Conservation (phyloP, 2,329 filamentous ascomycete species). For the Sordariomycetes sp. region DNA sequence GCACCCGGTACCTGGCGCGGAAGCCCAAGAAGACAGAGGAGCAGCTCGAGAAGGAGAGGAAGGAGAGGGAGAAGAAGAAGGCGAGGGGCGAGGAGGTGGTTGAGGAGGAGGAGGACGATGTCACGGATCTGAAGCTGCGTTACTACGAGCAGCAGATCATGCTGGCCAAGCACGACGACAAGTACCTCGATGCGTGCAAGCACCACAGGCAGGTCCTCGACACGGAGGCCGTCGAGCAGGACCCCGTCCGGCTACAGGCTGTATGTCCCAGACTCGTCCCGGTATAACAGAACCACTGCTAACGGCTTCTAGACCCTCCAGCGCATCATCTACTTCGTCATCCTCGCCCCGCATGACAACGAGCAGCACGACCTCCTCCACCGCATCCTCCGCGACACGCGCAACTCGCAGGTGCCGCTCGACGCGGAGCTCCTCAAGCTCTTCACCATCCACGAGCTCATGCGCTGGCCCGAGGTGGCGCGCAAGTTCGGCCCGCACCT, state of each 20-base stretch:
- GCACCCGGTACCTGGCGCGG: slow-evolving; percentile 80
- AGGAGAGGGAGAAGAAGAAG: slow-evolving; percentile 78
- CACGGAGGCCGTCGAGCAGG: slow-evolving; percentile 88
- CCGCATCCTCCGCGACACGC: slow-evolving; percentile 76
- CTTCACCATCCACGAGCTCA: slow-evolving; percentile 91
- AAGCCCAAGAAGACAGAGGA: slow-evolving; percentile 86
- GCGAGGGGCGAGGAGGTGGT: slow-evolving; percentile 70
- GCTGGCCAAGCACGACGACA: slow-evolving; percentile 91
- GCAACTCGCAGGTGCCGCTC: slow-evolving; percentile 65
- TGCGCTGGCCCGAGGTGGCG: slow-evolving; percentile 94
- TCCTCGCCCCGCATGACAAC: slow-evolving; percentile 94
- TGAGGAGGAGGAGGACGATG: slow-evolving; percentile 72
- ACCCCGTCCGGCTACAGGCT: slow-evolving; percentile 73
- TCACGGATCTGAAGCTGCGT: slow-evolving; percentile 87
- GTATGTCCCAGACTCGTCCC: slow-evolving; percentile 36
- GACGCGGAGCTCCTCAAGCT: slow-evolving; percentile 84
- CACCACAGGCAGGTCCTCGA: slow-evolving; percentile 95
- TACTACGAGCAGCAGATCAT: slow-evolving; percentile 98
- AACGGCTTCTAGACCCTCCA: slow-evolving; percentile 58
- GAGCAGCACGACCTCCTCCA: slow-evolving; percentile 96
- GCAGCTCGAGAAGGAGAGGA: slow-evolving; percentile 82
- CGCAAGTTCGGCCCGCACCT: slow-evolving; percentile 83
- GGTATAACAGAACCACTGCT: slow-evolving; percentile 7
- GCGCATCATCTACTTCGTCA: slow-evolving; percentile 94
- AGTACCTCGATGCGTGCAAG: slow-evolving; percentile 96